phyloP scores from a whole-genome alignment of 2,329 filamentous ascomycete genomes.

The Fusarium heterosporum region DNA sequence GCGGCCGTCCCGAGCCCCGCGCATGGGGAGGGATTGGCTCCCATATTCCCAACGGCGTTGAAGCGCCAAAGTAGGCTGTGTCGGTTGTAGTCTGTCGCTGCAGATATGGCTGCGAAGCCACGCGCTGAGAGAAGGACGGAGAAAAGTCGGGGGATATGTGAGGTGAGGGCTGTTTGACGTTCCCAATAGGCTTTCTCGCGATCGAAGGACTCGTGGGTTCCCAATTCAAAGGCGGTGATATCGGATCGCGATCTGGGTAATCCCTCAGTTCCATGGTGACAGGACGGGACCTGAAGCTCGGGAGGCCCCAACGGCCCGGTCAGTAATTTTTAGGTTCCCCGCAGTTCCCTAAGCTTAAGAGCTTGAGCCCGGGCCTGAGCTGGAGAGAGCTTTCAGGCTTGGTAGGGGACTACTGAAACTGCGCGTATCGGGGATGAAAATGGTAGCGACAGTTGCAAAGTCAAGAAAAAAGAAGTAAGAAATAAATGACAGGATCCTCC shows the following conservation, averaged over 20 bases:
- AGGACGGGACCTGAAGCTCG: background rate
- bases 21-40: constrained; percentile 21
- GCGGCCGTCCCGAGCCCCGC: constrained; percentile 19
- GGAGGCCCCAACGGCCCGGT: constrained; percentile 35
- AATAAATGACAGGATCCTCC: constrained; percentile 8
- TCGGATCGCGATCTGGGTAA: constrained; percentile 23
- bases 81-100: constrained; percentile 28
- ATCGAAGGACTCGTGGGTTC: constrained; percentile 35
- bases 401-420: background rate
- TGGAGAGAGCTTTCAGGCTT: background rate
- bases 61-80: constrained; percentile 30
- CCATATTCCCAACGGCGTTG: constrained; percentile 37
- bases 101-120: constrained; percentile 17
- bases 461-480: constrained; percentile 7
- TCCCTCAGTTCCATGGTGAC: constrained; percentile 38
- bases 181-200: constrained; percentile 30
- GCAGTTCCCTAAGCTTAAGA: constrained; percentile 29
- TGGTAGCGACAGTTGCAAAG: background rate
- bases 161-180: constrained; percentile 13
- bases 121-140: constrained; percentile 27
- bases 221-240: constrained; percentile 31
- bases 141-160: constrained; percentile 25
- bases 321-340: constrained; percentile 23
- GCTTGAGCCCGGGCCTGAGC: background rate
- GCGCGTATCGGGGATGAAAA: background rate